Evolutionary conservation across 2,329 filamentous ascomycete species (phyloP), one percentile per base, ranked within the genome.

Genomic region (Myriosclerotinia curreyana): DNA sequence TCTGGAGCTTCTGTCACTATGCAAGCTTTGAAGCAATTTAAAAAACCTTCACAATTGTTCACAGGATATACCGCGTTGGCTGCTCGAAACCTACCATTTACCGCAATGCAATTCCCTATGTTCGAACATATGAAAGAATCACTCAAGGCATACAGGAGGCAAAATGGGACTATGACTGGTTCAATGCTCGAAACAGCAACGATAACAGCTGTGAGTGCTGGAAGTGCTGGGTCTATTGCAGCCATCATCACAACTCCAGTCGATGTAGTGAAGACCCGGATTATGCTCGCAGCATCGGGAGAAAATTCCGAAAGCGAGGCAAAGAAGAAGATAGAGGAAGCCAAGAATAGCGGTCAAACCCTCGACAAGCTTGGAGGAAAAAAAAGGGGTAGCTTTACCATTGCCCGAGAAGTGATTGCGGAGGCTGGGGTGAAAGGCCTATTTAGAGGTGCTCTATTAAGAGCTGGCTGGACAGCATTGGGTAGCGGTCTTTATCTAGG

Each of bases 201-300:
- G 2, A 83, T 94, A 51, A 95, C 91, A 0, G 91, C 89, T 0
- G 64, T 83, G 4, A 90, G 89, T 72, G 92, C 92, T 0, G 91
- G 88, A 2, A 75, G 82, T 20, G 90, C 92, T 0, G 92, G 92
- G 0, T 85, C 86, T 7, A 75, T 94, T 11, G 88, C 92, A 0
- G 90, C 92, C 0, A 83, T 90, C 12, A 75, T 95, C n/a, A 96
- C 92, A 1, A 96, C 92, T 59, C 93, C 93, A 0, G 86, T 92
- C 63, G 93, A 96, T 75, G 91, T 96, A 12, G 84, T 96, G 31
- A 96, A 96, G 79, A 96, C 92, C 68, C 79, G 91, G 58, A 89
- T 96, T 77, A 96, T 96, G 92, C 79, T 96, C 34, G 81, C 83
- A 38, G 86, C 86, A 1, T 66, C 70, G 61, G 66, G 69, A 60